These are phyloP conservation scores for Macroventuria anomochaeta DNA, from an alignment of 2,329 filamentous ascomycete genomes.

Conservation along the genomic window DNA sequence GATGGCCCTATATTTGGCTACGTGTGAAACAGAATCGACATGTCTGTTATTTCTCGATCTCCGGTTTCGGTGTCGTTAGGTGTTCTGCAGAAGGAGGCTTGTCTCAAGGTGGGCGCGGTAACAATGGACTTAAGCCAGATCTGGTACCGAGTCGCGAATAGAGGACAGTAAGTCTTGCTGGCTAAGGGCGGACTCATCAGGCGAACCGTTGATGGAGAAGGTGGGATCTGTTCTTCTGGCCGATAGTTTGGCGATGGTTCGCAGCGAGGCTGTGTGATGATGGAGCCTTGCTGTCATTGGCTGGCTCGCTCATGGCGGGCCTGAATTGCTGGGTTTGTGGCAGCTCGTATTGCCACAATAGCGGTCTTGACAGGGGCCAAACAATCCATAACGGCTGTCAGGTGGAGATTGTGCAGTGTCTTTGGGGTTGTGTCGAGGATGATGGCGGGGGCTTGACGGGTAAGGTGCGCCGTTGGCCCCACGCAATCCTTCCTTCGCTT, in stretches of 20 bases:
- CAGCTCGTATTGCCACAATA: conserved; percentile 3
- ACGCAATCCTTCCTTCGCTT: conserved; percentile 9
- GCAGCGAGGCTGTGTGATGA: conserved; percentile 12
- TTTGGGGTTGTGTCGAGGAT: neutral
- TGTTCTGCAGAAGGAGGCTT: conserved; percentile 3
- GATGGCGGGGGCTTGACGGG: conserved; percentile 4
- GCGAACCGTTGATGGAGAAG: conserved; percentile 2
- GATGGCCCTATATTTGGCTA: conserved; percentile 2
- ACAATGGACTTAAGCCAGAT: neutral
- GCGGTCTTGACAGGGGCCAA: neutral
- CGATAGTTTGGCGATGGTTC: conserved; percentile 16
- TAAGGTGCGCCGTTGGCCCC: conserved; percentile 3
- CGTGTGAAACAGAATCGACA: conserved; percentile 3
- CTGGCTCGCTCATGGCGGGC: neutral
- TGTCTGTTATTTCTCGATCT: neutral
- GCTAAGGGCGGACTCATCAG: conserved; percentile 7
- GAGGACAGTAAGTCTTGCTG: neutral
- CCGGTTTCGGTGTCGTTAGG: conserved; percentile 3
- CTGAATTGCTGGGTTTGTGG: neutral
- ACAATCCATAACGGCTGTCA: neutral
- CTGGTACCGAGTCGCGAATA: neutral
- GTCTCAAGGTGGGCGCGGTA: conserved; percentile 8
- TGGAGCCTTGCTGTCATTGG: conserved; percentile 3
- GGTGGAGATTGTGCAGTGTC: conserved; percentile 4
- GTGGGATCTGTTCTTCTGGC: conserved; percentile 5